Evolutionary conservation across 2,329 filamentous ascomycete species (phyloP).

Genomic region (Chaetomium sp.): DNA sequence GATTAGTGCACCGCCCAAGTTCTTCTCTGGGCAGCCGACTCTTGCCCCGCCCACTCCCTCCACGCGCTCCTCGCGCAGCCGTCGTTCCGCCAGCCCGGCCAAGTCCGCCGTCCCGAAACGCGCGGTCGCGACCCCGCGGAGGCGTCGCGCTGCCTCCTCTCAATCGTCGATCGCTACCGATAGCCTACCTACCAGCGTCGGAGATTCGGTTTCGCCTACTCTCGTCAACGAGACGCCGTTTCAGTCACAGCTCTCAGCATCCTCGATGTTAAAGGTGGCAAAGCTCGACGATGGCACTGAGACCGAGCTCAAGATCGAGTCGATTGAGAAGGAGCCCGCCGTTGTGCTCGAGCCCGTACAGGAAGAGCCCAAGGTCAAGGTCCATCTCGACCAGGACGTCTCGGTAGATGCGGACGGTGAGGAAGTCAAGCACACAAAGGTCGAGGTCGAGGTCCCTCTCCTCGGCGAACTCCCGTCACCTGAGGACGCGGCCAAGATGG

Average conservation of each 20-base stretch:
- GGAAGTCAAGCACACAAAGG: conserved; percentile 70
- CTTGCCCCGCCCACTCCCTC: conserved; percentile 55
- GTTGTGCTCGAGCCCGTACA: conserved; percentile 55
- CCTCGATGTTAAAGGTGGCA: conserved; percentile 30
- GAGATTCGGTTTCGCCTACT: conserved; percentile 35
- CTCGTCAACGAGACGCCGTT: conserved; percentile 36
- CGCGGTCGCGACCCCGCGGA: conserved; percentile 55
- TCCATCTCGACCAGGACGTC: conserved; percentile 69
- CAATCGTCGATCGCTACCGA: conserved; percentile 47
- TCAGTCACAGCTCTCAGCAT: conserved; percentile 27
- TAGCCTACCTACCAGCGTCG: conserved; percentile 32
- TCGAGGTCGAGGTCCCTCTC: conserved; percentile 74
- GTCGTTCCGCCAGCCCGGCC: conserved; percentile 60
- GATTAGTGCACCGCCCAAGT: conserved; percentile 81
- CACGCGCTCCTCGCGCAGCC: conserved; percentile 51
- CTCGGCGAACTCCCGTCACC: conserved; percentile 70
- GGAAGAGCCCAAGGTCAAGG: conserved; percentile 63
- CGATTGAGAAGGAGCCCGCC: conserved; percentile 53
- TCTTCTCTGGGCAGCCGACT: conserved; percentile 49
- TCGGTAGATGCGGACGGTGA: conserved; percentile 57
- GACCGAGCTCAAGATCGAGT: conserved; percentile 46
- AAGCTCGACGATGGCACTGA: conserved; percentile 41
- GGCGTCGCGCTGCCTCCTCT: conserved; percentile 49
- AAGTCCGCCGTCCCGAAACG: conserved; percentile 49
- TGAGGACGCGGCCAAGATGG: conserved; percentile 79